Percentiles rank a stretch among this genome's conserved stretches.
phyloP scores from a whole-genome alignment of 1,284 basidiomycete species.

The Ceratobasidium theobromae region DNA sequence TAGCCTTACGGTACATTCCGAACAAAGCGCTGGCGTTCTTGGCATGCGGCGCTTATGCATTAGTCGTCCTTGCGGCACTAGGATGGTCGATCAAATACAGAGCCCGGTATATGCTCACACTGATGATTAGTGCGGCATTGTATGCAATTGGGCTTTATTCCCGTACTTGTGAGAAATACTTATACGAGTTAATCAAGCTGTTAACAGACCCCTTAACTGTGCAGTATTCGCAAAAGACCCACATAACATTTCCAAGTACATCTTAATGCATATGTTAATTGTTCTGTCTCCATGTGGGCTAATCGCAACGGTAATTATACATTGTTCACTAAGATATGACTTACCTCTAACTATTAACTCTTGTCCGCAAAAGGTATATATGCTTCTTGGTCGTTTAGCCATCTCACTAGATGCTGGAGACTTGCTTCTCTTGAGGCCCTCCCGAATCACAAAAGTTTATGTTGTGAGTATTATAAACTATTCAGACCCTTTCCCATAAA shows the following conservation, averaged over 20 bases:
- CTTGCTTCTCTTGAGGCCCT: not conserved
- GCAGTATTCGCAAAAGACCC: constrained; percentile 2
- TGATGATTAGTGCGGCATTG: not conserved
- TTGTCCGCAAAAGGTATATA: not conserved
- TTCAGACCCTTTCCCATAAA: too few species aligned
- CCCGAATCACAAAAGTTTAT: not conserved
- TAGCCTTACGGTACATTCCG: not conserved
- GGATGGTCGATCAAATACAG: constrained; percentile 5
- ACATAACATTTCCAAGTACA: not conserved
- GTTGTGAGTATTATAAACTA: not conserved
- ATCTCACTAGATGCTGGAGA: not conserved
- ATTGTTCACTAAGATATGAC: not conserved
- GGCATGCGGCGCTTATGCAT: not conserved
- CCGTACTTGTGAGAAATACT: not conserved
- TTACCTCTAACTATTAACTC: too few species aligned
- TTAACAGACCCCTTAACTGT: not conserved
- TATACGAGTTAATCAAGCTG: not conserved
- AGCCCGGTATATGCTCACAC: constrained; percentile 2
- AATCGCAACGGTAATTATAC: not conserved
- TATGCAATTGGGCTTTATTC: not conserved
- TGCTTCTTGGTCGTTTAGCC: not conserved
- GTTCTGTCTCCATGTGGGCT: not conserved
- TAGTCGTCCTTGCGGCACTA: not conserved
- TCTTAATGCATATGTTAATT: not conserved
- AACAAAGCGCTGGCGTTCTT: not conserved